Evolutionary conservation across 1,139 yeast genomes (phyloP), one percentile per base, ranked within the genome.

Genomic region (Trichomonascaceae sp.): DNA sequence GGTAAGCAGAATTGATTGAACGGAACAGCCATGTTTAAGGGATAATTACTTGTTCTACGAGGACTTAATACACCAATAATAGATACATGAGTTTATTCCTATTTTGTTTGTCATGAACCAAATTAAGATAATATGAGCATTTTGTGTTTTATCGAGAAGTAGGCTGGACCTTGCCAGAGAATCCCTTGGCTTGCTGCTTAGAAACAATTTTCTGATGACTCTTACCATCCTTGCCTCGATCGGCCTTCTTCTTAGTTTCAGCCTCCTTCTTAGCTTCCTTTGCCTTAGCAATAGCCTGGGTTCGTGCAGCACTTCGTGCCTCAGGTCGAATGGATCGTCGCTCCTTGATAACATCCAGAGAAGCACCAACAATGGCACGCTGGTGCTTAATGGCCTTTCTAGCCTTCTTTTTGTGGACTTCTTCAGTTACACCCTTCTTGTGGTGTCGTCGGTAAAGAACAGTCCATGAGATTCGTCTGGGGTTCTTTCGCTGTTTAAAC

Each of bases 401-500:
- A 70, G 95, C 69, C 81, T 96, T 89, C 87, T 88, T 95, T 87
- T 90, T 95, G 77, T 95, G 72, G 67, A 88, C 87, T 82, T 93
- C 99, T 84, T 93, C 99, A 73, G 97, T 85, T 74, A 91, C 84
- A 83, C 99, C 99, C 83, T 93, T 93, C 87, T 89, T 91, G 96
- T 93, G 98, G 82, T 91, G 96, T 82, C 96, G 88, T 86, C 99
- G 93, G 93, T 83, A 93, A 72, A 93, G 85, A 74, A 91, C 97
- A 68, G 99, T 93, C 99, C 99, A 93, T 66, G 98, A 86, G 75
- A 93, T 85, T 85, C 96, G 88, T 85, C 99, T 90, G 81, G 99
- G 99, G 91, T 95, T 93, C 95, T 93, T 93, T 86, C 98, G 90
- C 84, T 95, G 99, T 75, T 85, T 85, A 95, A 93, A 93, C 74